These are phyloP conservation scores for Tolypocladium inflatum DNA, from an alignment of 2,329 filamentous ascomycete genomes.

Conservation along the genomic window DNA sequence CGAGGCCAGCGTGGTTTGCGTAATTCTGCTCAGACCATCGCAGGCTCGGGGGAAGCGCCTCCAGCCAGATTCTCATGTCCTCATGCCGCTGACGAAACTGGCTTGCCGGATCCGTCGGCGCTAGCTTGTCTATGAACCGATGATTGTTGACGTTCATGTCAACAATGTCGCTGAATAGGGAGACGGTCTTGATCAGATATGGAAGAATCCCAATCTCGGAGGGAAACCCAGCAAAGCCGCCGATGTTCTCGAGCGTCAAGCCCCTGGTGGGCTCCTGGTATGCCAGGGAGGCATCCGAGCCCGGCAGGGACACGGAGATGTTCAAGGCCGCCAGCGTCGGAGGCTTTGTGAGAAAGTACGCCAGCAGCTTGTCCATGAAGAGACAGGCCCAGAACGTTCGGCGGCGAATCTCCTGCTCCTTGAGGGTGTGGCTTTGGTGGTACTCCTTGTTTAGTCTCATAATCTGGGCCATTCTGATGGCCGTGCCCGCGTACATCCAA, in stretches of 20 bases:
- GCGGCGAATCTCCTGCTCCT: conserved; percentile 13
- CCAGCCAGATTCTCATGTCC: conserved; percentile 6
- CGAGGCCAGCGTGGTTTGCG: conserved; percentile 6
- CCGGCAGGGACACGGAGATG: neutral
- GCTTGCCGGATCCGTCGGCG: conserved; percentile 6
- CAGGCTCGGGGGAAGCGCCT: conserved; percentile 6
- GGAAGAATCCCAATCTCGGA: conserved; percentile 9
- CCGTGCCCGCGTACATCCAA: conserved; percentile 12
- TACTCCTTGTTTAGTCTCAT: conserved; percentile 14
- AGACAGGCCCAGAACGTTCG: conserved; percentile 18
- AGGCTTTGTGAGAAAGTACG: conserved; percentile 1
- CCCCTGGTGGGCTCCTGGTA: conserved; percentile 1
- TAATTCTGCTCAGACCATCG: conserved; percentile 8
- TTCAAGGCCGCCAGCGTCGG: neutral
- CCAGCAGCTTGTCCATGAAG: conserved; percentile 3
- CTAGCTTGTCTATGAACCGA: conserved; percentile 3
- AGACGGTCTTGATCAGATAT: conserved; percentile 9
- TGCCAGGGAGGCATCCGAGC: neutral
- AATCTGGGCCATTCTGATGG: conserved; percentile 14
- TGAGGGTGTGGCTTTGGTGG: conserved; percentile 10
- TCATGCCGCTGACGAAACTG: neutral
- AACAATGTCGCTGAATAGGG: conserved; percentile 8
- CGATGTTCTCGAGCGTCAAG: neutral
- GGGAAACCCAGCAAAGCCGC: conserved; percentile 1
- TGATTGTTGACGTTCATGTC: conserved; percentile 6